A percentile compares a stretch with the other conserved stretches of the same genome.
These are phyloP conservation scores for Jacaranda mimosifolia DNA, from an alignment of 257 asterid species.

Conservation along the genomic window DNA sequence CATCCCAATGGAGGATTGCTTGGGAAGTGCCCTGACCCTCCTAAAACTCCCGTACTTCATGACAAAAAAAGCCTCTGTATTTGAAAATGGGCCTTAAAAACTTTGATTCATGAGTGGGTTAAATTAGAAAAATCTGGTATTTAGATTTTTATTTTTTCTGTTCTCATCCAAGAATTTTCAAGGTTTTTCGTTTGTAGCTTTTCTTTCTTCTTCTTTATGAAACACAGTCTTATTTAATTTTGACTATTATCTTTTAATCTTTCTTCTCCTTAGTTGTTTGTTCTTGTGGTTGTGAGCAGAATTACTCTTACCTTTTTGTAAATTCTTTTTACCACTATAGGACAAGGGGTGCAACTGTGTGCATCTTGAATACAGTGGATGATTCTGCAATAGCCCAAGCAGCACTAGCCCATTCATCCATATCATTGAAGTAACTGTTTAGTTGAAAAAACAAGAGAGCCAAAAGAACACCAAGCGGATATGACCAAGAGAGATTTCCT, in stretches of 20 bases:
- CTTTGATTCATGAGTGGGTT: conserved; percentile 12
- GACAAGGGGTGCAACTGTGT: not conserved
- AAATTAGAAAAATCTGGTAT: conserved; percentile 17
- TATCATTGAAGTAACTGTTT: conserved; percentile 5
- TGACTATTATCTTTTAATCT: not conserved
- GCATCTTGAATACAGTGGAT: not conserved
- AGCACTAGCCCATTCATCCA: conserved; percentile 9
- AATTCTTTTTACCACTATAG: not conserved
- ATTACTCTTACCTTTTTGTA: not conserved
- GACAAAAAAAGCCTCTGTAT: not conserved
- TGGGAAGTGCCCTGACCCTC: conserved; percentile 3
- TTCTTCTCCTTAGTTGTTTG: not conserved
- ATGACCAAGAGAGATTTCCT: not conserved
- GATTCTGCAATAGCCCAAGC: conserved; percentile 7
- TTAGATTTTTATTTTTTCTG: not conserved
- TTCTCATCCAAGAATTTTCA: not conserved
- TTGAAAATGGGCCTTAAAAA: not conserved
- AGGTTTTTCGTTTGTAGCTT: not conserved
- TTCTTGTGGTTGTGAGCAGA: not conserved
- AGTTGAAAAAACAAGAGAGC: not conserved
- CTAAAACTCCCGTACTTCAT: not conserved
- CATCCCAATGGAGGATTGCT: conserved; percentile 16
- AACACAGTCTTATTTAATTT: not conserved
- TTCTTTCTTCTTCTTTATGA: conserved; percentile 12
- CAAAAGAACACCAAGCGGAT: not conserved